Base-by-base conservation (phyloP, 768 basidiomycete species). In the Mycena latifolia region DNA sequence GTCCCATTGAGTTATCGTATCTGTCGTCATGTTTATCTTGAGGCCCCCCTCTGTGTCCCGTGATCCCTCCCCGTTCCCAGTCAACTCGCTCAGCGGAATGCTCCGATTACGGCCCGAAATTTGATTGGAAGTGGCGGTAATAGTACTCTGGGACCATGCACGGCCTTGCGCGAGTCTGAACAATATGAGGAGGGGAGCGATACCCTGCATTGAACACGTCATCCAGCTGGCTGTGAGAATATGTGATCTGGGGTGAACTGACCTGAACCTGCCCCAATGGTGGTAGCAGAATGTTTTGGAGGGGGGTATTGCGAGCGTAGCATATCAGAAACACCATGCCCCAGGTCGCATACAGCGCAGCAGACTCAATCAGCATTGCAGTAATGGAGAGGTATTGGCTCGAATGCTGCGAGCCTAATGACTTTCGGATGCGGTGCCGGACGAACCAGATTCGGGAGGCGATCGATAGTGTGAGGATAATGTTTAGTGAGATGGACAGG, bases 391-490 rank as follows among this genome's bases (percentile, higher is more conserved):
- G 5, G 14, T 43, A 43, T 22, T 20, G 41, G 6, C 20, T 20
- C 8, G 41, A 20, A 22, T 43, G 20, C 41, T n/a, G 6, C 8
- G n/a, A n/a, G n/a, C n/a, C 41, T 11, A 3, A 22, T 4, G 6
- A 14, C 3, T 3, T 11, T 20, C 8, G 41, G 41, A 43, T 3
- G 20, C 20, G n/a, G 41, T 11, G 20, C 20, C 76, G 74, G 20
- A 71, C 64, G 29, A 37, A n/a, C 9, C 77, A 54, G 4, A 82
- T 54, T 5, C 79, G 77, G 7, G 59, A 29, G 0, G 72, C 76
- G 61, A 82, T 79, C 18, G 78, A 67, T 15, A 78, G 45, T 1
- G 81, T 79, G 22, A 76, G 59, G 27, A 79, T 41, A 46, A 81
- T 69, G 58, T 80, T 82, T 12, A 79, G 62, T 0, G 69, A 70